Evolutionary conservation across 2,329 filamentous ascomycete genomes (phyloP).

Genomic region (Colletotrichum aenigma): DNA sequence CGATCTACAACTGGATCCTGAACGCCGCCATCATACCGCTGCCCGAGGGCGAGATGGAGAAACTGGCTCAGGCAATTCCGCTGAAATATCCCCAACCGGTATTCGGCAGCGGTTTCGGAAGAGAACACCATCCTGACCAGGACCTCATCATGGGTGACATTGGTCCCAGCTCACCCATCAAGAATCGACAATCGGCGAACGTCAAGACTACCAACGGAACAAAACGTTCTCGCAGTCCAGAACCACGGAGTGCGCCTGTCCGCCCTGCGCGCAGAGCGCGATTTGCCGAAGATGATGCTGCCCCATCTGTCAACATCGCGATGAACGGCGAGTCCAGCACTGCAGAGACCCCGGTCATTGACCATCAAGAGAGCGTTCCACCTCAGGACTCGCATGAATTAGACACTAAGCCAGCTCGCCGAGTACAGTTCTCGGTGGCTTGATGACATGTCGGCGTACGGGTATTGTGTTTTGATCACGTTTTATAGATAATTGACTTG

Average conservation of each 20-base stretch:
- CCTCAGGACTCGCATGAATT: not conserved
- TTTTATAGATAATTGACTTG: not conserved
- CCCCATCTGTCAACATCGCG: not conserved
- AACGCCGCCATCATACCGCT: constrained; percentile 50
- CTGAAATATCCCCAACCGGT: constrained; percentile 51
- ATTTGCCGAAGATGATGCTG: constrained; percentile 23
- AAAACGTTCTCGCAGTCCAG: constrained; percentile 27
- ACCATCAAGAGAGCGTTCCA: not conserved
- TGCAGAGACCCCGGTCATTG: not conserved
- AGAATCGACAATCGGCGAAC: not conserved
- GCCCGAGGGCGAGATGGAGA: constrained; percentile 29
- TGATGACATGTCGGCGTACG: not conserved
- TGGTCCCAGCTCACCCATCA: not conserved
- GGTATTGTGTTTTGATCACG: not conserved
- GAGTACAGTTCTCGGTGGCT: not conserved
- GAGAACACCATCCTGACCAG: constrained; percentile 48
- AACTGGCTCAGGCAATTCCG: constrained; percentile 52
- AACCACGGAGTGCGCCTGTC: constrained; percentile 12
- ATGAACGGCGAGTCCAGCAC: not conserved
- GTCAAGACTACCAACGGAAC: constrained; percentile 2
- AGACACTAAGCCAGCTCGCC: not conserved
- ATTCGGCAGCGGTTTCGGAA: constrained; percentile 56
- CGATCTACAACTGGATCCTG: constrained; percentile 64
- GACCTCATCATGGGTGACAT: constrained; percentile 40
- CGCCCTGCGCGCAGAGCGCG: constrained; percentile 36